Evolutionary conservation across 2,329 filamentous ascomycete genomes (phyloP).

Genomic region (Colletotrichum sojae): DNA sequence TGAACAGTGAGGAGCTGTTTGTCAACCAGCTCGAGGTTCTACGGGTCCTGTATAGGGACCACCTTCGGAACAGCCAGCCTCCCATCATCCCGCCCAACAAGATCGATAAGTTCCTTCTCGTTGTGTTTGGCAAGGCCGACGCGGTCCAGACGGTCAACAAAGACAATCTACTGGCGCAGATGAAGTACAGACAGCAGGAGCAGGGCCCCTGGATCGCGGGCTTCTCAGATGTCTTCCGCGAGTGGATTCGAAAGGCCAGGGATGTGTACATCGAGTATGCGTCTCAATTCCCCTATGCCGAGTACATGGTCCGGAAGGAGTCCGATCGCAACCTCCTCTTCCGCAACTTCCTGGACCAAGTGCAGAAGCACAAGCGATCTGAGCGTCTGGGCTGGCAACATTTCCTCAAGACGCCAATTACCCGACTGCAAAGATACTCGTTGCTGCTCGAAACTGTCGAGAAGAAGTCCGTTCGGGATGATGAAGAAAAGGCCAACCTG

Average conservation of each 20-base stretch:
- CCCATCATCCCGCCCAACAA: conserved; percentile 85
- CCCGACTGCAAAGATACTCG: conserved; percentile 90
- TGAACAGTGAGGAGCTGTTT: conserved; percentile 91
- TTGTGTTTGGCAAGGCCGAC: conserved; percentile 93
- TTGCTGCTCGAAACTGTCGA: conserved; percentile 87
- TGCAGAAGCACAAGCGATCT: conserved; percentile 82
- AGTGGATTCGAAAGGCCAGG: conserved; percentile 97
- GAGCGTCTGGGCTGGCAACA: conserved; percentile 93
- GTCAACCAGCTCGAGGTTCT: conserved; percentile 92
- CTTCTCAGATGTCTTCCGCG: conserved; percentile 96
- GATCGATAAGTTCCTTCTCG: conserved; percentile 82
- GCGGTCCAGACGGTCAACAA: conserved; percentile 92
- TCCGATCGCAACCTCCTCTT: conserved; percentile 88
- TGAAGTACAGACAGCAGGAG: conserved; percentile 97
- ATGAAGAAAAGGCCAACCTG: conserved; percentile 90
- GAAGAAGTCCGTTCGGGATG: conserved; percentile 86
- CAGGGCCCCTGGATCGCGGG: conserved; percentile 95
- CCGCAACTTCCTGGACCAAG: conserved; percentile 85
- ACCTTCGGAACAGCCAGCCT: conserved; percentile 79
- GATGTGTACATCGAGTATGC: conserved; percentile 93
- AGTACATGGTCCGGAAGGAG: conserved; percentile 87
- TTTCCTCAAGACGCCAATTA: conserved; percentile 93
- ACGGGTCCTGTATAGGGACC: conserved; percentile 86
- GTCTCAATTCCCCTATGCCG: conserved; percentile 86
- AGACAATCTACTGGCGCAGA: conserved; percentile 89